Base-by-base conservation (phyloP, 176 grass and related monocot genomes). In the Chloris gayana region DNA sequence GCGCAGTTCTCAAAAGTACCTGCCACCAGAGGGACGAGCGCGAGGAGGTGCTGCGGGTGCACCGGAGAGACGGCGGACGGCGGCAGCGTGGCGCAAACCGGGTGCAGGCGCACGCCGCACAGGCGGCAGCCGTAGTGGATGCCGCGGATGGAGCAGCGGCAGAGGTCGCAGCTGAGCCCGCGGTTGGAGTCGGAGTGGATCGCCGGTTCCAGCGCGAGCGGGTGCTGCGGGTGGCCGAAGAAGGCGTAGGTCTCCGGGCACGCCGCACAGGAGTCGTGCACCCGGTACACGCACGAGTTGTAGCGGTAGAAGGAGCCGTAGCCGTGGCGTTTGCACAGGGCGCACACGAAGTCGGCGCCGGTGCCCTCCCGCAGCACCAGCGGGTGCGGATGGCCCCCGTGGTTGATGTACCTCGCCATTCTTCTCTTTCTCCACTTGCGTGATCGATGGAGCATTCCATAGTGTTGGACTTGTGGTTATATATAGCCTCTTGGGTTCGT, bases 31-130 rank as follows among this genome's bases (percentile, higher is more conserved):
- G 15, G 62, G 14, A 65, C 62, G 30, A 65, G 62, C 62, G 62
- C 34, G 62, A 65, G 15, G 62, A 65, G 31, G 62, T 65, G 62
- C 30, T 64, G 61, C 14, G 29, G 61, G 29, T 64, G 61, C 61
- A 9, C 14, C 9, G 15, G 62, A 30, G 31, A 34, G 31, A 65
- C 6, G 62, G 62, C 15, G 30, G 62, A 32, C 14, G 30, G 5
- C 62, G 62, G 62, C 62, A 64, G 62, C 62, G 62, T 64, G 62
- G 62, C 62, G 62, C 62, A 34, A 30, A 64, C 15, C 62, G 62
- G 29, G 30, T 64, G 62, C 14, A 64, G 29, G 62, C 18, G 31
- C 29, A 64, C 29, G 61, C 61, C 61, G 29, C 61, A 64, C 25
- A 64, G 61, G 61, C 61, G 61, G 62, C 30, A 64, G 62, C 62